Base-by-base conservation (phyloP, 257 asterid species). In the Nemophila menziesii region DNA sequence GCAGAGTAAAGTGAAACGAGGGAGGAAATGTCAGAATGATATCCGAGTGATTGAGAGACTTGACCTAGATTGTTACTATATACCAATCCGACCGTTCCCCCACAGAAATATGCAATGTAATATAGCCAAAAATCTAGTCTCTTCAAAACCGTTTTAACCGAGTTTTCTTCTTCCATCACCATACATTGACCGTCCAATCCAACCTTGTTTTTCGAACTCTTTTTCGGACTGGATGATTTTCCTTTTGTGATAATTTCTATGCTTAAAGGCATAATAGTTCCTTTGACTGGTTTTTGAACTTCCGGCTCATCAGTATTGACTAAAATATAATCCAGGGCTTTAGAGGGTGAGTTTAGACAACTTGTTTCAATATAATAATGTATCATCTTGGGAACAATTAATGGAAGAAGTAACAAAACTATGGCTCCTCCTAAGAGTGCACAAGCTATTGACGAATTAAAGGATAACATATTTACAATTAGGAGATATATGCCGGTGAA, bases 11-110 rank as follows among this genome's bases (percentile, higher is more conserved):
- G 71, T 24, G 85, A 68, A 56, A 74, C 78, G 20, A 80, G 46
- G 8, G 72, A 52, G 45, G 56, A 52, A 46, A 71, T 49, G 16
- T 67, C 69, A 4, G 68, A 57, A 10, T 18, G 48, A 38, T 62
- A 69, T 44, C 85, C 89, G 39, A 74, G 72, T 21, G 93, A 70
- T 46, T 80, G 62, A 5, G 74, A 70, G 38, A 80, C 69, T 54
- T 80, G 89, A 22, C 93, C 93, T 5, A 80, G 68, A 61, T 74
- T 80, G 68, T 80, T 80, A 26, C 72, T 66, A 20, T 77, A 80
- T 39, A 69, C 75, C 14, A 80, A 60, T 27, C 79, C 85, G 5
- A 71, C 59, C 8, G 93, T 80, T 47, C 82, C 93, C 18, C 85
- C 74, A 39, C 79, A 70, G 27, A 74, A 57, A 51, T 80, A 80